phyloP scores from a whole-genome alignment of 176 grass and related monocot species.

The Cenchrus purpureus region DNA sequence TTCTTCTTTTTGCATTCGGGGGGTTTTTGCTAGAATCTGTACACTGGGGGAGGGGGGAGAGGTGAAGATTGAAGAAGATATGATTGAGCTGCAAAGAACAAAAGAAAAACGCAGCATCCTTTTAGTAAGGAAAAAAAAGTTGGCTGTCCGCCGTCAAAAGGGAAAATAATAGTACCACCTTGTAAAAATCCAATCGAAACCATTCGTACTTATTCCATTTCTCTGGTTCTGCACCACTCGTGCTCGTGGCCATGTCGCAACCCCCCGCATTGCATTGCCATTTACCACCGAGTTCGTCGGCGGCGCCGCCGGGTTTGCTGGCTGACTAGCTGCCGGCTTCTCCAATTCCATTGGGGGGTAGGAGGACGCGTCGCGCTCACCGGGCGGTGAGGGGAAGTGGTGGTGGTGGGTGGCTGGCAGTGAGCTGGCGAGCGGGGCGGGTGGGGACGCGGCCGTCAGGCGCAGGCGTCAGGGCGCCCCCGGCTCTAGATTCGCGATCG shows the following conservation, averaged over 20 bases:
- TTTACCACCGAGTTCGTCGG: background rate
- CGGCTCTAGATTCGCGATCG: constrained; percentile 53
- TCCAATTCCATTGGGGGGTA: background rate
- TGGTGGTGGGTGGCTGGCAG: constrained; percentile 34
- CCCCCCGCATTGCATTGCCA: background rate
- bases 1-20: background rate
- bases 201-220: background rate
- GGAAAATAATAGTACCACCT: constrained; percentile 33
- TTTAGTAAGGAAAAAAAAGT: background rate
- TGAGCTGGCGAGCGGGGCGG: constrained; percentile 42
- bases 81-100: constrained; percentile 45
- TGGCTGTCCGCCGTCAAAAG: constrained; percentile 9
- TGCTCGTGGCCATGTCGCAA: background rate
- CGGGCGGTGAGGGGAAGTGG: constrained; percentile 41
- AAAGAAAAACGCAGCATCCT: constrained; percentile 26
- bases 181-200: constrained; percentile 7
- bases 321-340: background rate
- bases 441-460: constrained; percentile 24
- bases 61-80: background rate
- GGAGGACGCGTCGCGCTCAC: constrained; percentile 18
- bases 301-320: background rate
- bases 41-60: constrained; percentile 17
- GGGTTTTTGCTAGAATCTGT: constrained; percentile 31
- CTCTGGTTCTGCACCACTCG: background rate
- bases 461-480: constrained; percentile 29